Evolutionary conservation across 441 rosid species (phyloP).

Genomic region (Adansonia grandidieri): DNA sequence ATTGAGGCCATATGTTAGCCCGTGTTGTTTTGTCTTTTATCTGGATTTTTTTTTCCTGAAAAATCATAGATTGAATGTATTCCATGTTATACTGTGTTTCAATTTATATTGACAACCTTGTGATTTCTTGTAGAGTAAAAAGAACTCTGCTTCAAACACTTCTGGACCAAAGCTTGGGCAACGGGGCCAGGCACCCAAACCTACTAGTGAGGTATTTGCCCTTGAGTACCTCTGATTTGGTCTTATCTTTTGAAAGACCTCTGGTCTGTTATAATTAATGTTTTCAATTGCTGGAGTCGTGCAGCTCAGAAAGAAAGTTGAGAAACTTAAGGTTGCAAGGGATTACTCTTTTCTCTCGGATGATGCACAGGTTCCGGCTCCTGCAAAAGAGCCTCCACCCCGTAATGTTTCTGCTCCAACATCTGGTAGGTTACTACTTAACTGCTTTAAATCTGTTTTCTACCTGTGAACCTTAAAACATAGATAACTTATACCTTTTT

Average conservation of each 20-base stretch:
- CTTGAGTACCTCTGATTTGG: slow-evolving; percentile 9
- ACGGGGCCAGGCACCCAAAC: slow-evolving; percentile 43
- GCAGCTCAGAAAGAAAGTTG: slow-evolving; percentile 64
- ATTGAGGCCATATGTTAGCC: neutral
- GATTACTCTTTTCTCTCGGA: slow-evolving; percentile 92
- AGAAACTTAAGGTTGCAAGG: slow-evolving; percentile 70
- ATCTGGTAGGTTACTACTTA: slow-evolving; percentile 59
- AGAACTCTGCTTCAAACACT: slow-evolving; percentile 43
- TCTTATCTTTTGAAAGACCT: slow-evolving; percentile 5
- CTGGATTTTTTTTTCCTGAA: neutral
- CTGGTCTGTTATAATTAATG: slow-evolving; percentile 20
- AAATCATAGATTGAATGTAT: slow-evolving; percentile 4
- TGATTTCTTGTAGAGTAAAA: slow-evolving; percentile 55
- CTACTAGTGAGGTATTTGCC: slow-evolving; percentile 52
- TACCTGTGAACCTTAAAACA: slow-evolving; percentile 34
- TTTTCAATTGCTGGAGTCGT: slow-evolving; percentile 23
- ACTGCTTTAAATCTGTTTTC: slow-evolving; percentile 29
- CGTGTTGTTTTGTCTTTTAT: neutral
- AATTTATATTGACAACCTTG: slow-evolving; percentile 27
- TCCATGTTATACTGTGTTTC: neutral
- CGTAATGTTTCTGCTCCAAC: slow-evolving; percentile 45
- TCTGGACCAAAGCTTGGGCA: slow-evolving; percentile 46
- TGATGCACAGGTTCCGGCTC: slow-evolving; percentile 67
- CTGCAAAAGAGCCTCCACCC: slow-evolving; percentile 50
- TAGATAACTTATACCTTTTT: slow-evolving; percentile 68